Evolutionary conservation across 2,329 filamentous ascomycete species (phyloP), one percentile per base, ranked within the genome.

Genomic region (Pseudocercospora ulei): DNA sequence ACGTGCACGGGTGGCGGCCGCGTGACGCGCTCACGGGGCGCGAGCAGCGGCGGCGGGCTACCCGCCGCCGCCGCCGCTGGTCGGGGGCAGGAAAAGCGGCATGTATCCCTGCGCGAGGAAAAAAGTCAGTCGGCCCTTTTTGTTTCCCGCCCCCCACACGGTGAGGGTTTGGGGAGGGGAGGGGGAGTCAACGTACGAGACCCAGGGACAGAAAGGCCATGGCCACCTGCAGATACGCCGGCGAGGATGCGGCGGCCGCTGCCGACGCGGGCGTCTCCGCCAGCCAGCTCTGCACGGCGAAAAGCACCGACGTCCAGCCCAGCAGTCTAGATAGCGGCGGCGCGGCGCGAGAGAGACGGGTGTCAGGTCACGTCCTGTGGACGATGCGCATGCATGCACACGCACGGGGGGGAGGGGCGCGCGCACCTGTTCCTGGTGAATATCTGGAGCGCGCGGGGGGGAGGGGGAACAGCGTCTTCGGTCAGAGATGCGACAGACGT

Each of bases 351-450:
- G 23, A 25, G n/a, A 16, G 38, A n/a, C 42, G 19, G 6, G 16
- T 16, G 22, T 20, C 5, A 16, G 25, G 34, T 16, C n/a, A 13
- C 24, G 12, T 26, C n/a, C n/a, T n/a, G n/a, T n/a, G n/a, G n/a
- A n/a, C n/a, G n/a, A n/a, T n/a, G n/a, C n/a, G n/a, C n/a, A n/a
- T n/a, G n/a, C n/a, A n/a, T n/a, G n/a, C n/a, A n/a, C n/a, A n/a
- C n/a, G n/a, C n/a, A n/a, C n/a, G n/a, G 14, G 29, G 19, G 5
- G 7, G 4, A 44, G 7, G 17, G 19, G 35, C 13, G 3, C 27
- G 24, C 68, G 65, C 65, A 90, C 72, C 83, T 82, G 67, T 93
- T 94, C 52, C 86, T 75, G 54, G 82, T 90, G 61, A 94, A 90
- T 72, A 94, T 92, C 73, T 77, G 48, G 34, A 50, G 52, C 49